Base-by-base conservation (phyloP, 1,284 basidiomycete species). In the Fistulinella staudtii region DNA sequence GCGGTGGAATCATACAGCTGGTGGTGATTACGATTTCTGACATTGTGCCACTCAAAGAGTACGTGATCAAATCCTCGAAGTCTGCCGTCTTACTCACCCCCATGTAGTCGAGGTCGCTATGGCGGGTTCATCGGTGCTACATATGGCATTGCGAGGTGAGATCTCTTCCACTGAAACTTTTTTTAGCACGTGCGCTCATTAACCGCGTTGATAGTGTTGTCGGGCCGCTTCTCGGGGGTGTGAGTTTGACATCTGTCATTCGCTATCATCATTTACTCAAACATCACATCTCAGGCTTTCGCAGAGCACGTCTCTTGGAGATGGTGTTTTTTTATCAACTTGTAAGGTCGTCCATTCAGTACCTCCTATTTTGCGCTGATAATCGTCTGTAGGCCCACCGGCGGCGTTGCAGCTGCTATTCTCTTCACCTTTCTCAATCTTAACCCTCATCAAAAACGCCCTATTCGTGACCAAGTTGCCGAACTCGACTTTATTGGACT, bases 401-500 rank as follows among this genome's bases (percentile, higher is more conserved):
- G 86, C 10, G 88, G 80, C 29, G 56, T 89, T 30, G 89, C 91
- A 3, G 78, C 80, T 20, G 66, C 65, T 4, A 61, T 91, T 25
- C 69, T 95, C 8, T 85, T 89, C 58, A 79, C 88, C 61, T 89
- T 85, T 68, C 77, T 96, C 36, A 85, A 93, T 54, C 73, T 96
- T 28, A 91, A 93, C 52, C 85, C 86, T 1, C 82, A 79, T 51
- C 65, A 77, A 46, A 75, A 75, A 8, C 73, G 75, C 40, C 71
- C 80, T 0, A 61, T 86, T 40, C 67, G 66, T 11, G 65, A 87
- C 51, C 80, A 89, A 56, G 56, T 78, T 13, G 55, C 62, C 7
- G 78, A 86, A 44, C 89, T 93, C 52, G 91, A 93, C 64, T 88
- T 89, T 51, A 30, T 83, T 29, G 91, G 90, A 1, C 73, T 91